Base-by-base conservation (phyloP, 2,329 filamentous ascomycete species). In the Exophiala calicioides region DNA sequence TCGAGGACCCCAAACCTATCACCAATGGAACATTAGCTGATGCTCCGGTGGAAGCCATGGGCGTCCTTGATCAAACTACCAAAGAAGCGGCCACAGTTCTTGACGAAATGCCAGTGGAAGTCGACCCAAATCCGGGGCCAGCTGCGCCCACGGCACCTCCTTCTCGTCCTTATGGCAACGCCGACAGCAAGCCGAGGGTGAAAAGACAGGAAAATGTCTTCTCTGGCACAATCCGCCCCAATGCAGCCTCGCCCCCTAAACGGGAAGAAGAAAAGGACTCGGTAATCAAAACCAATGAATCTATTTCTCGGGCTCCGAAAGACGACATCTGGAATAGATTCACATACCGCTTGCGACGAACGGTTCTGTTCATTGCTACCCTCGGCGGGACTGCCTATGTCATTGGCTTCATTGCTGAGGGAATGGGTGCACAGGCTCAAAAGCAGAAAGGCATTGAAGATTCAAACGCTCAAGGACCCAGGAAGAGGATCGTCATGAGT, bases 151-250 rank as follows among this genome's bases (percentile, higher is more conserved):
- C 51, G 5, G 53, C 52, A 24, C 46, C 48, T 32, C 26, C 47
- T 4, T 46, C 49, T 23, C 31, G 32, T 21, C 50, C 39, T 4
- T 9, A 8, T 8, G 26, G 18, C 19, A 39, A 27, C 20, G 10
- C 16, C 12, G 21, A 33, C 16, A 21, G 21, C 21, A 37, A 34
- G 26, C 20, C 44, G 12, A 46, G 19, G 29, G 50, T 59, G 24
- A 34, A 33, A 16, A 43, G 57, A n/a, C 57, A 59, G 38, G 57
- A 59, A 36, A 39, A 56, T 15, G 57, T 59, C 23, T 59, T 59
- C 35, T 57, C 55, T 9, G 57, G 57, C 18, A 55, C 54, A 9
- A 47, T 46, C 15, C 53, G 43, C 10, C 45, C 46, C 12, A 47
- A 27, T 36, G 41, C 20, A 37, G 43, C 27, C 30, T 31, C 38